Base-by-base conservation (phyloP, 2,329 filamentous ascomycete genomes). In the Sclerotinia minor region DNA sequence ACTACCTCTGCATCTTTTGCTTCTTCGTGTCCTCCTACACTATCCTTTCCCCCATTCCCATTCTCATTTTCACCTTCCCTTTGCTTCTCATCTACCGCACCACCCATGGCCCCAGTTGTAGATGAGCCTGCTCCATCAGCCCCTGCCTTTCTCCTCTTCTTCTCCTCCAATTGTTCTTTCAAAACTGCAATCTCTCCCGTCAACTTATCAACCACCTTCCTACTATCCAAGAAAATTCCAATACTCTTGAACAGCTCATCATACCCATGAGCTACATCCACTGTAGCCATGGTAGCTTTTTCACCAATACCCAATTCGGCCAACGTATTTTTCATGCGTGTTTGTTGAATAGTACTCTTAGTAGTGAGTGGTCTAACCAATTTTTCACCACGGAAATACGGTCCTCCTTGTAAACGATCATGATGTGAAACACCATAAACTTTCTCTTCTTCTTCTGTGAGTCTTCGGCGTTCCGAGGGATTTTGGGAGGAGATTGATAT, bases 361-460 rank as follows among this genome's bases (percentile, higher is more conserved):
- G 90, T 90, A 49, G 88, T 87, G 67, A 92, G 89, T 32, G 92
- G 85, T 78, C 93, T 93, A 73, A 89, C 89, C 68, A 94, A 86
- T 77, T 87, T 89, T 74, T 94, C 91, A 38, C 92, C 92, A 17
- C 94, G 91, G 84, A 98, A 98, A 19, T 92, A 90, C 47, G 97
- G 92, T 8, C 95, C 94, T 11, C 89, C 90, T 26, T 90, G 88
- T 50, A 97, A 84, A 38, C 94, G 91, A 67, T 98, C 94, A 76
- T 94, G 90, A 72, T 92, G 88, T 9, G 90, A 87, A 13, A 99
- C 90, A 71, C 94, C 95, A 76, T 94, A 98, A 45, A 90, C 84
- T 71, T 85, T 79, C 80, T 94, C 89, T 79, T 96, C 90, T 72
- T 91, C 87, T 58, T 89, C 84, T 5, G 87, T 87, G 72, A 97